These are phyloP conservation scores for Neurospora sp. DNA, from an alignment of 495 filamentous ascomycete species.

Conservation along the genomic window DNA sequence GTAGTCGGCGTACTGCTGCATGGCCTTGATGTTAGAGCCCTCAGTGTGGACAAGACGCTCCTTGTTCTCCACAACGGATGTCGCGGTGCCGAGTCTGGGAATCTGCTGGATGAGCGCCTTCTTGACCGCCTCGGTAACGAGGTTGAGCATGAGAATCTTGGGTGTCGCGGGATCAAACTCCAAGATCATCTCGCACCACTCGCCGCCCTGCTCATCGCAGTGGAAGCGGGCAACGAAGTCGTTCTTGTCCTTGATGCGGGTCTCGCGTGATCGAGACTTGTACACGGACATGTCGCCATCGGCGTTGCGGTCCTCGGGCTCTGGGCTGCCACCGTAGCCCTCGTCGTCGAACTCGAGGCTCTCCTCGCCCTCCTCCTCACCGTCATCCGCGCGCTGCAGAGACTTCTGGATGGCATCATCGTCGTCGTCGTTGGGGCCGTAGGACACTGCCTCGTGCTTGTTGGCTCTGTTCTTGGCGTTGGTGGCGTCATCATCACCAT, in stretches of 20 bases:
- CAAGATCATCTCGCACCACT: slow-evolving; percentile 68
- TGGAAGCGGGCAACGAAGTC: slow-evolving; percentile 61
- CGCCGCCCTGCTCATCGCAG: slow-evolving; percentile 65
- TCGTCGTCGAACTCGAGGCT: slow-evolving; percentile 41
- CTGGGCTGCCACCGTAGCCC: slow-evolving; percentile 42
- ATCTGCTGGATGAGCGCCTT: slow-evolving; percentile 82
- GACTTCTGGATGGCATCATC: slow-evolving; percentile 62
- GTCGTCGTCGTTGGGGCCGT: slow-evolving; percentile 84
- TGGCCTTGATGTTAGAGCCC: slow-evolving; percentile 81
- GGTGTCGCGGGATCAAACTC: slow-evolving; percentile 73
- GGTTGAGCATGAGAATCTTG: slow-evolving; percentile 84
- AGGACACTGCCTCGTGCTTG: slow-evolving; percentile 68
- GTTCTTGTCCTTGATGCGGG: slow-evolving; percentile 53
- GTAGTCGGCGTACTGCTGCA: slow-evolving; percentile 76
- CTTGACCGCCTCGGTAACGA: slow-evolving; percentile 69
- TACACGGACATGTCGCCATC: slow-evolving; percentile 28
- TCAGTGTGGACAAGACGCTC: slow-evolving; percentile 57
- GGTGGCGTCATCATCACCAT: slow-evolving; percentile 79
- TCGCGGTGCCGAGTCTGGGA: slow-evolving; percentile 57
- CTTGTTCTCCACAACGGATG: slow-evolving; percentile 56
- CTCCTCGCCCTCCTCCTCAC: slow-evolving; percentile 39
- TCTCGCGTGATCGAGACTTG: slow-evolving; percentile 44
- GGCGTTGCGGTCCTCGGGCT: slow-evolving; percentile 30
- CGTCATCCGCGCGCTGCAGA: slow-evolving; percentile 42
- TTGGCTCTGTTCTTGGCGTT: slow-evolving; percentile 64